Conservation (phyloP, 805 yeast species). For the Ogataea minuta region DNA sequence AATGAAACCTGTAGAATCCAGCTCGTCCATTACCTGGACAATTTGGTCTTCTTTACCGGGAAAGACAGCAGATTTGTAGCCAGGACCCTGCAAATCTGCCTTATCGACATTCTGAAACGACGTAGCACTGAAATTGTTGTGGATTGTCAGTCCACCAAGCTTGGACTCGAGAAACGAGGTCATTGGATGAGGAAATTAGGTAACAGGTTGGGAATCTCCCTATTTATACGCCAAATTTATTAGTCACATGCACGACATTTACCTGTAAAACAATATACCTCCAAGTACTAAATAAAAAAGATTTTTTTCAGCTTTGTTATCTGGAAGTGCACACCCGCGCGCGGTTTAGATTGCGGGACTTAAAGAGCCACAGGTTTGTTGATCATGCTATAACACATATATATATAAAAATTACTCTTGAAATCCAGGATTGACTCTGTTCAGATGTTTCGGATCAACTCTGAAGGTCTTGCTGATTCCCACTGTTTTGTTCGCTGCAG, state of each 20-base stretch:
- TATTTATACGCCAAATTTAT: slow-evolving; percentile 8
- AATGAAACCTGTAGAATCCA: slow-evolving; percentile 82
- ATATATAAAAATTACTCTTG: neutral
- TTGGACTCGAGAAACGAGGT: slow-evolving; percentile 12
- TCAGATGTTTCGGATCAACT: slow-evolving; percentile 48
- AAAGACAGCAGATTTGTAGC: slow-evolving; percentile 74
- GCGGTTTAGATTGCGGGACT: too few relatives aligned
- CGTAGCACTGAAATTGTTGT: slow-evolving; percentile 36
- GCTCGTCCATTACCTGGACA: slow-evolving; percentile 73
- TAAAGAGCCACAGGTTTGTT: too few relatives aligned
- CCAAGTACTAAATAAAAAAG: neutral
- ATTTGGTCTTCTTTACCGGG: slow-evolving; percentile 79
- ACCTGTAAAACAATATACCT: neutral
- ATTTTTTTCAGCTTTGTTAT: neutral
- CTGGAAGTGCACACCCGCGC: too few relatives aligned
- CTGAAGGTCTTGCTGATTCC: slow-evolving; percentile 57
- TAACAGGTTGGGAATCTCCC: slow-evolving; percentile 1
- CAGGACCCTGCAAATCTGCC: slow-evolving; percentile 38
- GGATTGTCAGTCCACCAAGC: slow-evolving; percentile 28
- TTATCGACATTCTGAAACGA: slow-evolving; percentile 34
- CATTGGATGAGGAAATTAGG: slow-evolving; percentile 2
- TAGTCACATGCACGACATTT: neutral
- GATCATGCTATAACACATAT: too few relatives aligned
- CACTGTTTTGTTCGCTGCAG: slow-evolving; percentile 49
- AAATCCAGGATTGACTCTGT: slow-evolving; percentile 1